phyloP scores from a whole-genome alignment of 169 alveolate species.

The Plasmodium chabaudi region DNA sequence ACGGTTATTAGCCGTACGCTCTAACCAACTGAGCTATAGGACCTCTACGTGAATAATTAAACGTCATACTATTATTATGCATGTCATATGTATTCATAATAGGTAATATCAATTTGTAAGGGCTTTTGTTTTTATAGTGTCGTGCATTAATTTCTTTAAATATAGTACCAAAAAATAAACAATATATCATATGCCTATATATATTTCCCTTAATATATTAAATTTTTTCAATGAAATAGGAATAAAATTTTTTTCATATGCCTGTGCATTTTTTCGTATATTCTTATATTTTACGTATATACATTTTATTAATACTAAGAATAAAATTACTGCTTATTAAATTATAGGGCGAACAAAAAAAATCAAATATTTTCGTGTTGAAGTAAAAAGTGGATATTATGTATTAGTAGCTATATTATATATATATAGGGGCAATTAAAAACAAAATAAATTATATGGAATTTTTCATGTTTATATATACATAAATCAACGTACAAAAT shows the following conservation, averaged over 20 bases:
- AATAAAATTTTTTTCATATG: neutral
- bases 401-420: neutral
- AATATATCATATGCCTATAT: neutral
- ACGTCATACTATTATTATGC: too few species aligned
- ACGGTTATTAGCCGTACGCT: conserved; percentile 98
- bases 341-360: conserved; percentile 1
- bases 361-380: conserved; percentile 4
- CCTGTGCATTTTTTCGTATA: neutral
- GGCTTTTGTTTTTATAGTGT: neutral
- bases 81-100: too few species aligned
- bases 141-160: conserved; percentile 6
- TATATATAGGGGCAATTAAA: neutral
- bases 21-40: conserved; percentile 98
- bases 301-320: neutral
- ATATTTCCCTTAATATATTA: neutral
- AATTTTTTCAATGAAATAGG: neutral
- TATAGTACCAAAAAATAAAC: too few species aligned
- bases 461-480: neutral
- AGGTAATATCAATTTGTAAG: too few species aligned
- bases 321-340: neutral
- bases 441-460: conserved; percentile 29
- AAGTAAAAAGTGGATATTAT: conserved; percentile 57
- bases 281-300: neutral
- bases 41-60: conserved; percentile 73
- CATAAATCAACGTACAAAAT: too few species aligned